phyloP scores from a whole-genome alignment of 768 basidiomycete genomes.

The Hortiboletus campestris region DNA sequence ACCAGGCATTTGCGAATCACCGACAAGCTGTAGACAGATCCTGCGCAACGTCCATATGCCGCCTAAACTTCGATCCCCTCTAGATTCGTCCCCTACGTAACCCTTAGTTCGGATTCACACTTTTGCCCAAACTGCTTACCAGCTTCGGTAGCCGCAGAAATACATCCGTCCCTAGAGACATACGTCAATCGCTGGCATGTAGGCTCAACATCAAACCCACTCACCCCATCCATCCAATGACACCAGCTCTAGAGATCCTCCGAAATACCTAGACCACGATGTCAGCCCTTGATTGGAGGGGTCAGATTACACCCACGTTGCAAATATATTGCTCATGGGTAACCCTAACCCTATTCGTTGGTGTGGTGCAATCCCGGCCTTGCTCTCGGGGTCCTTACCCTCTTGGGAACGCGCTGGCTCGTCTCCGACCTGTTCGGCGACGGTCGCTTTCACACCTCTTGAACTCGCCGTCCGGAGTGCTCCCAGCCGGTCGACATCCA shows the following conservation, averaged over 20 bases:
- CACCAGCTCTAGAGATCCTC: constrained; percentile 75
- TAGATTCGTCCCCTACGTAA: constrained; percentile 70
- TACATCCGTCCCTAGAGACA: constrained; percentile 68
- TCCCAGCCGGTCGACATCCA: constrained; percentile 65
- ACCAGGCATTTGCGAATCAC: constrained; percentile 2
- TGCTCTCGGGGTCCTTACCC: constrained; percentile 39
- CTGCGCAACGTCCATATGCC: background rate
- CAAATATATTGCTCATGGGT: constrained; percentile 87
- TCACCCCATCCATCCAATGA: constrained; percentile 83
- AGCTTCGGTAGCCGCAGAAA: constrained; percentile 79
- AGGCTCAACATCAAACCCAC: constrained; percentile 21
- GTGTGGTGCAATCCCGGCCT: constrained; percentile 50
- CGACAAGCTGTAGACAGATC: background rate
- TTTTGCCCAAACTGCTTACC: constrained; percentile 40
- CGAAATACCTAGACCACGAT: constrained; percentile 60
- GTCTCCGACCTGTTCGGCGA: constrained; percentile 68
- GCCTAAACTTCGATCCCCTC: constrained; percentile 77
- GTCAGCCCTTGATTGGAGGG: background rate
- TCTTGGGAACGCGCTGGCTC: constrained; percentile 24
- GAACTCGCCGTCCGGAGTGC: constrained; percentile 64
- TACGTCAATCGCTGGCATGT: background rate
- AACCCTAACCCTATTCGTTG: constrained; percentile 77
- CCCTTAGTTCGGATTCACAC: background rate
- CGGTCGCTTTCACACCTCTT: constrained; percentile 70
- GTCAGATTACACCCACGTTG: constrained; percentile 51